These are phyloP conservation scores for Ceratocystis lukuohia DNA, from an alignment of 2,329 filamentous ascomycete species.

Conservation along the genomic window DNA sequence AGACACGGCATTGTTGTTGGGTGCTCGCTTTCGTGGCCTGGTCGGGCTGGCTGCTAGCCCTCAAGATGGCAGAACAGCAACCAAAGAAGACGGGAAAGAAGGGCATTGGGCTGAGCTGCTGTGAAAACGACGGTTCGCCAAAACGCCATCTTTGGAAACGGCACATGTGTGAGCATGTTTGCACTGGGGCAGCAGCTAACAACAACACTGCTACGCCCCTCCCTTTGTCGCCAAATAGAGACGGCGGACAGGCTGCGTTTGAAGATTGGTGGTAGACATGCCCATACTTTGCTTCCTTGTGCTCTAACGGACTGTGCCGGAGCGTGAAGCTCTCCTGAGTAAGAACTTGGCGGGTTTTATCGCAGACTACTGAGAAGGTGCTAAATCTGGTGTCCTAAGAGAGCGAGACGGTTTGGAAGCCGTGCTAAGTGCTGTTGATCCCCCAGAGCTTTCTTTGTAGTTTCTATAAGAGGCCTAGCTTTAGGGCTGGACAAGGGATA, in stretches of 20 bases:
- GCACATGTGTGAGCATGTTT: neutral
- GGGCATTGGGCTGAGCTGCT: too few species aligned
- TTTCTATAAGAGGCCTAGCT: neutral
- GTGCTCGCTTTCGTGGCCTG: too few species aligned
- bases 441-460: neutral
- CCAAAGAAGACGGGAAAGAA: too few species aligned
- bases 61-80: too few species aligned
- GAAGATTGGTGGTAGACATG: neutral
- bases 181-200: neutral
- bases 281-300: too few species aligned
- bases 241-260: neutral
- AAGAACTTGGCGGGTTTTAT: too few species aligned
- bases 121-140: neutral
- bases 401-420: neutral
- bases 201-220: neutral
- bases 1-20: too few species aligned
- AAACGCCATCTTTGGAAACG: neutral
- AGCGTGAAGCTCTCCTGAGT: too few species aligned
- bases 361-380: neutral
- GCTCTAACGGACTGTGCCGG: too few species aligned
- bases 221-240: neutral
- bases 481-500: neutral
- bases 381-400: neutral
- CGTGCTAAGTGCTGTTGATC: neutral
- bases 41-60: too few species aligned